Percentiles rank a stretch among this genome's conserved stretches.
phyloP scores from a whole-genome alignment of 345 rosid species.

The Aurinia saxatilis region DNA sequence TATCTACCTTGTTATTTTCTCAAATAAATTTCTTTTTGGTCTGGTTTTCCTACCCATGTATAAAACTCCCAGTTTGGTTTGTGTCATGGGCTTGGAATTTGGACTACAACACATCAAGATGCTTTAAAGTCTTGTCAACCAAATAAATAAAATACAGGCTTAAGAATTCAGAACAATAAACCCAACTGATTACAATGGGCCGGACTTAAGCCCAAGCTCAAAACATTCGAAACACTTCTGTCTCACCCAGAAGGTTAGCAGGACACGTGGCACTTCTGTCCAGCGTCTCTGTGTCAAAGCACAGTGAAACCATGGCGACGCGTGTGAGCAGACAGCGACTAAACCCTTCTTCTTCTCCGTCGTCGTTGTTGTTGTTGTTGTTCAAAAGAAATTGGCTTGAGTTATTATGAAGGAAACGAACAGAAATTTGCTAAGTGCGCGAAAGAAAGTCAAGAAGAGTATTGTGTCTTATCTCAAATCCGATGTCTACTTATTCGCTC shows the following conservation, averaged over 20 bases:
- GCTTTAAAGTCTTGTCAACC: no score
- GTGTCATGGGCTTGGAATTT: no score
- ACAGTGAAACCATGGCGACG: slow-evolving; percentile 10
- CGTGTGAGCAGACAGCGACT: slow-evolving; percentile 17
- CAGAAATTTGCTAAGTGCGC: not conserved
- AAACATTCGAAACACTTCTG: not conserved
- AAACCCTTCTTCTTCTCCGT: not conserved
- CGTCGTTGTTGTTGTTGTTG: not conserved
- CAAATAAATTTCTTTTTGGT: no score
- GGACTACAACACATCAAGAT: no score
- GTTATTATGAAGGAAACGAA: not conserved
- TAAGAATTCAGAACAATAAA: not conserved
- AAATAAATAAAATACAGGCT: not conserved
- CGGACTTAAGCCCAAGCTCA: not conserved
- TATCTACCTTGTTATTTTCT: no score
- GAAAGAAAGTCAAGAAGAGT: slow-evolving; percentile 21
- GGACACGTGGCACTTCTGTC: slow-evolving; percentile 8
- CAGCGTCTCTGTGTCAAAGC: slow-evolving; percentile 12
- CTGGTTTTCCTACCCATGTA: no score
- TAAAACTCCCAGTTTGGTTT: no score
- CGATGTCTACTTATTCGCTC: slow-evolving; percentile 46
- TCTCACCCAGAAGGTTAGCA: not conserved
- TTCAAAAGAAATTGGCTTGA: not conserved
- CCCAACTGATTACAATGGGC: not conserved
- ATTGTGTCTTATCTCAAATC: slow-evolving; percentile 35